Percentiles rank a stretch among this genome's conserved stretches.
These are phyloP conservation scores for Fusarium torulosum DNA, from an alignment of 2,329 filamentous ascomycete genomes.

Conservation along the genomic window DNA sequence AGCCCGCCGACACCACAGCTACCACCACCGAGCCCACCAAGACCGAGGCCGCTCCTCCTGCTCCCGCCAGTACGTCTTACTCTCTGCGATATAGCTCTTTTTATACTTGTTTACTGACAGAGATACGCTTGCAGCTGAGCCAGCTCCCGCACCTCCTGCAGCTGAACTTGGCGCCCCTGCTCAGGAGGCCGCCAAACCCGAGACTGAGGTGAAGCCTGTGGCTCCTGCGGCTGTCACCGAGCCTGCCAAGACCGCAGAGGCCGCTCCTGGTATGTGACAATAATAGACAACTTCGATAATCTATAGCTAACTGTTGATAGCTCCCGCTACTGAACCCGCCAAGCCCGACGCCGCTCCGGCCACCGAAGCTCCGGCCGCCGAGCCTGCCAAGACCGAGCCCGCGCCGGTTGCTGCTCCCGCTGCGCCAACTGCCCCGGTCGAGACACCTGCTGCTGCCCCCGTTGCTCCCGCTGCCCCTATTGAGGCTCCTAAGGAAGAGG, in stretches of 20 bases:
- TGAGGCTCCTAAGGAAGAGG: constrained; percentile 47
- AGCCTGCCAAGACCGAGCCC: constrained; percentile 46
- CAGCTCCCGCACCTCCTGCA: constrained; percentile 11
- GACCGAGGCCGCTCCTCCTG: constrained; percentile 52
- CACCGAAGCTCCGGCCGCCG: constrained; percentile 47
- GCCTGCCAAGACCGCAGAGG: constrained; percentile 45
- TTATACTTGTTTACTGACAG: constrained; percentile 22
- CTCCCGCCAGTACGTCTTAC: constrained; percentile 49
- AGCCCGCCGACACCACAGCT: constrained; percentile 41
- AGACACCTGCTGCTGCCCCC: constrained; percentile 37
- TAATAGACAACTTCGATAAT: no score
- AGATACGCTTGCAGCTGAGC: background rate
- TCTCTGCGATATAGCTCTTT: constrained; percentile 2
- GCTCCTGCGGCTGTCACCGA: constrained; percentile 46
- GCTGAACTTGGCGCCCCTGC: constrained; percentile 39
- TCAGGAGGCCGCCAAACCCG: constrained; percentile 48
- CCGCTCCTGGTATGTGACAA: constrained; percentile 40
- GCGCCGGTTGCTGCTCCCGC: constrained; percentile 36
- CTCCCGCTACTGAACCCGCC: constrained; percentile 45
- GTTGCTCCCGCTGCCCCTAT: constrained; percentile 19
- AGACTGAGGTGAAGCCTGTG: constrained; percentile 43
- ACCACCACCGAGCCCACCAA: constrained; percentile 52
- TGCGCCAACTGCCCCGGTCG: constrained; percentile 43
- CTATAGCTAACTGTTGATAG: constrained; percentile 22
- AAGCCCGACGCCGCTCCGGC: constrained; percentile 49